A percentile compares a stretch with the other conserved stretches of the same genome.
Conservation (phyloP, 192 early-diverging fungal species). For the Chytriomyces confervae region DNA sequence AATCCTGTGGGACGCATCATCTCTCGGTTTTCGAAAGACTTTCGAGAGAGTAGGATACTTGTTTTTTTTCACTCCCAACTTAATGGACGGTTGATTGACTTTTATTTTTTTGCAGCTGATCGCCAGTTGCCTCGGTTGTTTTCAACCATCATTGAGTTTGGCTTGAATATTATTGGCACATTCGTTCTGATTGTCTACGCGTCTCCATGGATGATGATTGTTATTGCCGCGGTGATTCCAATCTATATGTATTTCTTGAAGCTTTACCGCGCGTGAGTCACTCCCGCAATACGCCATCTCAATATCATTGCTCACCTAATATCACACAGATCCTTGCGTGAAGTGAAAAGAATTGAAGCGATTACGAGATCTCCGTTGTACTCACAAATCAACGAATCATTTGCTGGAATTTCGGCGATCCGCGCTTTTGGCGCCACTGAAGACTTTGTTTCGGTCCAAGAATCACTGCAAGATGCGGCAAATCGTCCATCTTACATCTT, state of each 20-base stretch:
- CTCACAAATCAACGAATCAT: slow-evolving; percentile 80
- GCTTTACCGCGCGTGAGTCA: slow-evolving; percentile 74
- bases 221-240: slow-evolving; percentile 74
- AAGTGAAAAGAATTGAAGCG: slow-evolving; percentile 53
- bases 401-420: slow-evolving; percentile 46
- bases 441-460: slow-evolving; percentile 72
- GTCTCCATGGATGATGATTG: slow-evolving; percentile 71
- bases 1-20: slow-evolving; percentile 77
- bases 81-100: slow-evolving; percentile 13
- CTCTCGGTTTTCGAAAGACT: slow-evolving; percentile 68
- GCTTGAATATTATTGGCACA: slow-evolving; percentile 59
- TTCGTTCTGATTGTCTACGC: slow-evolving; percentile 69
- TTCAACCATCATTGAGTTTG: slow-evolving; percentile 64
- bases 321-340: slow-evolving; percentile 48
- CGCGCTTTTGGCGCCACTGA: slow-evolving; percentile 73
- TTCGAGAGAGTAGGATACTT: slow-evolving; percentile 54
- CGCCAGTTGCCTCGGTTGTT: slow-evolving; percentile 67
- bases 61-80: slow-evolving; percentile 36
- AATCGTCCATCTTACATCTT: slow-evolving; percentile 42
- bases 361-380: slow-evolving; percentile 62
- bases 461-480: slow-evolving; percentile 68
- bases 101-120: slow-evolving; percentile 45
- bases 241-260: slow-evolving; percentile 74
- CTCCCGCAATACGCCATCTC: neutral
- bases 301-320: slow-evolving; percentile 13